Conservation (phyloP, 345 rosid species). For the Stellera chamaejasme region DNA sequence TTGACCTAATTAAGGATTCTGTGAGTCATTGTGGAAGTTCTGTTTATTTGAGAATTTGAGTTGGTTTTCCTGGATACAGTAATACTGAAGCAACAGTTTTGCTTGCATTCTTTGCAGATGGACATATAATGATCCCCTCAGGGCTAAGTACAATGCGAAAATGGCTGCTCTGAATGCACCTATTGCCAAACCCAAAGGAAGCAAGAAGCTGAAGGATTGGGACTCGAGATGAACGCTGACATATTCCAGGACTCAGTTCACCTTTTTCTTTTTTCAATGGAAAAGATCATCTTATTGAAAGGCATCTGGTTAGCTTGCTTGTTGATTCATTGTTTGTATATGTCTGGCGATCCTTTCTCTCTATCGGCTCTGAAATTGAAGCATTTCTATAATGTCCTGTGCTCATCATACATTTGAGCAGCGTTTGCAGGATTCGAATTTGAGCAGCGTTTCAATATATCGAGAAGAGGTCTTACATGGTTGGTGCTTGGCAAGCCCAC, state of each 20-base stretch:
- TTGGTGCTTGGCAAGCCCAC: too few species aligned
- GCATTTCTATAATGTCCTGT: neutral
- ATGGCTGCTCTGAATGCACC: constrained; percentile 69
- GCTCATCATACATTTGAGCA: too few species aligned
- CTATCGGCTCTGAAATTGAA: neutral
- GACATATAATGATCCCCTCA: constrained; percentile 62
- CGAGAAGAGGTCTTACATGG: too few species aligned
- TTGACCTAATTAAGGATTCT: too few species aligned
- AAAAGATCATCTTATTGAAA: neutral
- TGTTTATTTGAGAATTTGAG: too few species aligned
- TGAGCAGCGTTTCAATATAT: too few species aligned
- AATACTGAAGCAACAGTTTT: too few species aligned
- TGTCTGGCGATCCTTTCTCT: neutral
- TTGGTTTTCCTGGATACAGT: too few species aligned
- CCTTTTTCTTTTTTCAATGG: neutral
- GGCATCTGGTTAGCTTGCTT: too few species aligned
- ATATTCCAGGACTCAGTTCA: neutral
- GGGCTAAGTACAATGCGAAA: constrained; percentile 64
- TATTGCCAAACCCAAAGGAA: constrained; percentile 62
- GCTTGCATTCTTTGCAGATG: constrained; percentile 34
- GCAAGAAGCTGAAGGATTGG: constrained; percentile 79
- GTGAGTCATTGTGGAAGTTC: too few species aligned
- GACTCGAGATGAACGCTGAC: constrained; percentile 13
- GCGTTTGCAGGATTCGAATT: too few species aligned
- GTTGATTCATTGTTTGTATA: neutral